phyloP scores from a whole-genome alignment of 2,329 filamentous ascomycete species.

The Aspergillus melleus region DNA sequence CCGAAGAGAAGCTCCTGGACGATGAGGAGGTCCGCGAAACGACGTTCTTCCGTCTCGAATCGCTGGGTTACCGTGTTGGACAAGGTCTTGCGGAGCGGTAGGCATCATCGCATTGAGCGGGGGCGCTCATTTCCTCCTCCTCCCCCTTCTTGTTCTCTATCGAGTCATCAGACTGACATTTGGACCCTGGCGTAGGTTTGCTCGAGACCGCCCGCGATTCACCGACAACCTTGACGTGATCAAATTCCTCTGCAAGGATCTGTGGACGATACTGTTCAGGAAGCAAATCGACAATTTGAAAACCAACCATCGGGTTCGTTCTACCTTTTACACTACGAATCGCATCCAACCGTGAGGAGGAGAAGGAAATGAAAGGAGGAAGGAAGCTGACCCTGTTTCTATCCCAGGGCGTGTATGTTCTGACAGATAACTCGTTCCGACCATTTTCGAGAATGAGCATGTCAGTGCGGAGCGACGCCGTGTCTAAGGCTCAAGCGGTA shows the following conservation, averaged over 20 bases:
- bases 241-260: slow-evolving; percentile 97
- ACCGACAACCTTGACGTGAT: slow-evolving; percentile 92
- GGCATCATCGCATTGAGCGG: neutral
- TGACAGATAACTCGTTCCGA: slow-evolving; percentile 90
- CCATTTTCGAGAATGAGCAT: slow-evolving; percentile 89
- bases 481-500: slow-evolving; percentile 77
- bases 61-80: slow-evolving; percentile 85
- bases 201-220: slow-evolving; percentile 75
- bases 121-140: neutral
- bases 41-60: slow-evolving; percentile 80
- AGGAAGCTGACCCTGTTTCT: neutral
- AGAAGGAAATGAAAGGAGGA: neutral
- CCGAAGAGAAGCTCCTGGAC: slow-evolving; percentile 31
- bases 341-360: neutral
- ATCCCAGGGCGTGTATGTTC: slow-evolving; percentile 80
- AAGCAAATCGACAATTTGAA: slow-evolving; percentile 99
- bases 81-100: slow-evolving; percentile 89
- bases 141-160: neutral
- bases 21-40: slow-evolving; percentile 80
- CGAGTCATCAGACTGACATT: neutral
- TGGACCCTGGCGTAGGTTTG: slow-evolving; percentile 33
- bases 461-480: slow-evolving; percentile 70
- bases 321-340: neutral
- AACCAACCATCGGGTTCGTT: slow-evolving; percentile 82
- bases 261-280: slow-evolving; percentile 90